These are phyloP conservation scores for Nannochloris sp. DNA, from an alignment of 139 green algal species.

Conservation along the genomic window DNA sequence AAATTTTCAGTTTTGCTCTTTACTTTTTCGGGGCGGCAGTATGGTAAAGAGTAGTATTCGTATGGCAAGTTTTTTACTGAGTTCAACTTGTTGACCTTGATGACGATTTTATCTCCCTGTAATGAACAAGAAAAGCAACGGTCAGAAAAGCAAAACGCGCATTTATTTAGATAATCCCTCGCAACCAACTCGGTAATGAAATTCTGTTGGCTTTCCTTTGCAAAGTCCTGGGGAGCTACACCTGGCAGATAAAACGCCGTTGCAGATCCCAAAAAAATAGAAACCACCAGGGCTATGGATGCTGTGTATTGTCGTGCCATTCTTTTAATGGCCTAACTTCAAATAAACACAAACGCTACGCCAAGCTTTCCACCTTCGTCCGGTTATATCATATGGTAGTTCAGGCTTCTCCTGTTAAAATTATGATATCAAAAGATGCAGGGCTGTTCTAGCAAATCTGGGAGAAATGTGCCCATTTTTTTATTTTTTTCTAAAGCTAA, in stretches of 20 bases:
- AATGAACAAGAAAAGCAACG: not conserved
- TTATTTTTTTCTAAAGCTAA: too few relatives aligned
- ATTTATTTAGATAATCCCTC: not conserved
- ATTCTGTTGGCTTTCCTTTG: conserved; percentile 58
- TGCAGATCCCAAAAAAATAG: not conserved
- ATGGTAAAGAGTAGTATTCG: conserved; percentile 96
- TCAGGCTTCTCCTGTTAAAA: not conserved
- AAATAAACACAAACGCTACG: too few relatives aligned
- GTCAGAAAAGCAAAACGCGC: not conserved
- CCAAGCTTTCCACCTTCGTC: too few relatives aligned
- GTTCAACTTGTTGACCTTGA: conserved; percentile 97
- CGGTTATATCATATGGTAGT: too few relatives aligned
- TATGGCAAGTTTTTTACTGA: conserved; percentile 94
- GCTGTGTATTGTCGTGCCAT: too few relatives aligned
- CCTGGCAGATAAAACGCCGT: conserved; percentile 87
- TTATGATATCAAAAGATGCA: too few relatives aligned
- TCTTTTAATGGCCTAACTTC: too few relatives aligned
- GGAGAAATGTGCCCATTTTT: too few relatives aligned
- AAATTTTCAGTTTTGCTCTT: conserved; percentile 87
- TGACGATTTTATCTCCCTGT: conserved; percentile 73
- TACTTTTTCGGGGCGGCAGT: conserved; percentile 89
- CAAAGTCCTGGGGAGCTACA: conserved; percentile 85
- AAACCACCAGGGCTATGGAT: not conserved
- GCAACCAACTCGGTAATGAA: too few relatives aligned
- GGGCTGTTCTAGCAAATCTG: too few relatives aligned